Evolutionary conservation across 306 rosid genomes (phyloP).

Genomic region (Rosa rugosa): DNA sequence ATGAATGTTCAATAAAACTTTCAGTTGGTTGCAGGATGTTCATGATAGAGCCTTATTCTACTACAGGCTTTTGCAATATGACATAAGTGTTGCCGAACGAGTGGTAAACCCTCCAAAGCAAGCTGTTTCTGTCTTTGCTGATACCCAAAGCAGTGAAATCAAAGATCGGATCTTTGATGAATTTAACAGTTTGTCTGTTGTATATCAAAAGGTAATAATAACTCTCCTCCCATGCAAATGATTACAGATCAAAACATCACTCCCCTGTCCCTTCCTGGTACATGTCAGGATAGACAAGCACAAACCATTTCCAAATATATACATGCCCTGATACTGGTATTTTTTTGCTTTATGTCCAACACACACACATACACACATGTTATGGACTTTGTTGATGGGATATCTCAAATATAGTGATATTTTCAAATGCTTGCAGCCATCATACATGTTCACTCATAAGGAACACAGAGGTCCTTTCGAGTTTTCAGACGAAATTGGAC

Average conservation of each 20-base stretch:
- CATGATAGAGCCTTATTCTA: slow-evolving; percentile 95
- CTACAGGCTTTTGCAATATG: slow-evolving; percentile 88
- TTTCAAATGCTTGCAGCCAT: slow-evolving; percentile 71
- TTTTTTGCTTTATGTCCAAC: slow-evolving; percentile 1
- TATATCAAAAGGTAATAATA: slow-evolving; percentile 76
- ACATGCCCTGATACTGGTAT: neutral
- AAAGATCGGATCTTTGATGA: slow-evolving; percentile 98
- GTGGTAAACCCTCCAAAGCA: slow-evolving; percentile 98
- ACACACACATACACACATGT: neutral
- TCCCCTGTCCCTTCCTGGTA: neutral
- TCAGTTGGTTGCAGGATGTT: slow-evolving; percentile 82
- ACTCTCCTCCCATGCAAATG: slow-evolving; percentile 16
- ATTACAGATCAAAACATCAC: slow-evolving; percentile 7
- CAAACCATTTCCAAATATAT: neutral
- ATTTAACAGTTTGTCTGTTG: slow-evolving; percentile 93
- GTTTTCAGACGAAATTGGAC: slow-evolving; percentile 89
- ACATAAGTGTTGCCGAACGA: slow-evolving; percentile 73
- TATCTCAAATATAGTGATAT: slow-evolving; percentile 20
- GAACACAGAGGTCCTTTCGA: slow-evolving; percentile 94
- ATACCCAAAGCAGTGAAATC: slow-evolving; percentile 95
- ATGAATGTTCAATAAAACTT: slow-evolving; percentile 32
- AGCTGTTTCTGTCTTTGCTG: slow-evolving; percentile 99
- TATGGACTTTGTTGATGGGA: slow-evolving; percentile 3
- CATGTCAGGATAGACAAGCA: neutral
- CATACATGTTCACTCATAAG: slow-evolving; percentile 95